A percentile compares a stretch with the other conserved stretches of the same genome.
Evolutionary conservation across 1,139 yeast species (phyloP).

Genomic region (Geotrichum candidum): DNA sequence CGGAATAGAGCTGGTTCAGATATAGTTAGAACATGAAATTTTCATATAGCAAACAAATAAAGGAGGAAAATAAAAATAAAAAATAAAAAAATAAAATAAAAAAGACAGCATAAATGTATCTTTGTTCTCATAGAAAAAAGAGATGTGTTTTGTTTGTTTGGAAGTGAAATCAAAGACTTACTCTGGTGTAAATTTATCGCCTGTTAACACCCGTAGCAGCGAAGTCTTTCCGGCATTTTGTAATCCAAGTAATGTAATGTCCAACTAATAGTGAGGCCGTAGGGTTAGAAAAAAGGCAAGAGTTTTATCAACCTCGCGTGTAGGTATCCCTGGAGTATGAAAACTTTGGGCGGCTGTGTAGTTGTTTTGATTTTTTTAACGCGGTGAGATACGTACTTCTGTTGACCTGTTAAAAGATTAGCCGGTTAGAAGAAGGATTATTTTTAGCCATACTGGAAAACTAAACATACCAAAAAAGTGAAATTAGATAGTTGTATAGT

Average conservation of each 20-base stretch:
- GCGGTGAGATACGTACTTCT: constrained; percentile 21
- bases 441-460: not conserved
- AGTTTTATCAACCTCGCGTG: not conserved
- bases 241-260: constrained; percentile 37
- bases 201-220: constrained; percentile 33
- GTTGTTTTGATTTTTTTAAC: not conserved
- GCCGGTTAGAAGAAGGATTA: not conserved
- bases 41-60: not conserved
- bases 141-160: no score
- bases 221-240: constrained; percentile 41
- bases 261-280: constrained; percentile 25
- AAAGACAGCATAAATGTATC: not conserved
- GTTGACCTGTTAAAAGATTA: constrained; percentile 22
- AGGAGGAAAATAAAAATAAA: no score
- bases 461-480: constrained; percentile 29
- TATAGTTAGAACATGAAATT: not conserved
- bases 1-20: constrained; percentile 33
- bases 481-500: constrained; percentile 28
- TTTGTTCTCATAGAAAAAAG: no score
- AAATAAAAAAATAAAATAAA: not conserved
- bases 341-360: not conserved
- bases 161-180: constrained; percentile 19
- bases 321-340: not conserved
- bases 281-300: not conserved
- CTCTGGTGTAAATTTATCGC: constrained; percentile 36